Conservation (phyloP, 345 rosid species). For the Garcia nutans region DNA sequence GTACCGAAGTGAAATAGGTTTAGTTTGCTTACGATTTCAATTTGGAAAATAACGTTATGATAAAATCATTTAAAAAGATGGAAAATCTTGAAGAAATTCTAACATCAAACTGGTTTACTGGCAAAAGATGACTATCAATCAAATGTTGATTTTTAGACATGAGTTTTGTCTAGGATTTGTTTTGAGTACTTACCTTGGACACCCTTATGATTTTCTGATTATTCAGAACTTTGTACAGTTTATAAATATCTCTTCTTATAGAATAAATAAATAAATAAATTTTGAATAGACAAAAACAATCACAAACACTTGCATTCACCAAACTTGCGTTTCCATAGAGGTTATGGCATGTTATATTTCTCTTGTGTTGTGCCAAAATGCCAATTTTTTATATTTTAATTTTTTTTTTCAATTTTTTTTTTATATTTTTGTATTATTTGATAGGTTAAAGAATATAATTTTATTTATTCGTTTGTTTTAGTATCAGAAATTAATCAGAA, state of each 20-base stretch:
- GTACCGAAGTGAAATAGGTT: not conserved
- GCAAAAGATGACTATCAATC: not conserved
- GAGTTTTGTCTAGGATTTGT: not conserved
- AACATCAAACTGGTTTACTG: not conserved
- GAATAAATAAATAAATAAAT: too few species aligned
- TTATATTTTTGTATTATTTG: too few species aligned
- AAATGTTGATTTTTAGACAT: not conserved
- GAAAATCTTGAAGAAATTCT: not conserved
- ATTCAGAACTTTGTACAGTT: not conserved
- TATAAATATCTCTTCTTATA: not conserved
- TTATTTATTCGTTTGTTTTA: too few species aligned
- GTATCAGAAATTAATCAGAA: too few species aligned
- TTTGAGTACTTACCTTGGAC: not conserved
- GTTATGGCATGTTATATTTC: not conserved
- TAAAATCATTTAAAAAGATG: not conserved
- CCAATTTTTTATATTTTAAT: too few species aligned
- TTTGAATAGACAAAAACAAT: not conserved
- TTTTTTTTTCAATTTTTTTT: too few species aligned
- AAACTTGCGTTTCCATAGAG: not conserved
- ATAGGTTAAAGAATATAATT: too few species aligned
- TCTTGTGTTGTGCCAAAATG: not conserved
- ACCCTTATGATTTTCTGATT: too few species aligned
- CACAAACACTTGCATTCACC: not conserved
- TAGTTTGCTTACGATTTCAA: not conserved
- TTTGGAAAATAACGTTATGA: not conserved